Base-by-base conservation (phyloP, 2,329 filamentous ascomycete species). In the Mycosphaerella sp. region DNA sequence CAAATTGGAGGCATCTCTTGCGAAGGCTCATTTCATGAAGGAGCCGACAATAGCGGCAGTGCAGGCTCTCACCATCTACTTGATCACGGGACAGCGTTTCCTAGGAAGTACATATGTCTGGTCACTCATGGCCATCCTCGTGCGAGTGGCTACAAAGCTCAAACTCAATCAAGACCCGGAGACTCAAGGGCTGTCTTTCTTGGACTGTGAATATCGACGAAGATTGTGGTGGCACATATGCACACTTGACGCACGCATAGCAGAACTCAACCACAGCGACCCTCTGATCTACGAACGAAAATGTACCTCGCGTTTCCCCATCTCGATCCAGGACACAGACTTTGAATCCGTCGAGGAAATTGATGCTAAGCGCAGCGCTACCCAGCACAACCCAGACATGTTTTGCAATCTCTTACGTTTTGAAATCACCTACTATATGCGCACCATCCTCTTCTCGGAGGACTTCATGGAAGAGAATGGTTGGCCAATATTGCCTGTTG, bases 171-270 rank as follows among this genome's bases (percentile, higher is more conserved):
- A 44, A 17, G 57, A 59, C n/a, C 55, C 57, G 7, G 57, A 56
- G n/a, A 46, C 34, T 9, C 53, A 56, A 50, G 53, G 41, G 8
- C 30, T 55, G 2, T 41, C 52, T 16, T 54, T 54, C 28, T 37
- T 52, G 14, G 57, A 59, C 28, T 52, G 43, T 34, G 55, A 59
- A 28, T 56, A 58, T 41, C 39, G 55, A n/a, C 52, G 57, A 12
- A 49, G 57, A 10, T 46, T 59, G 6, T 59, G 57, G 57, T 59
- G 57, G 57, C 57, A 59, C 40, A 59, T 59, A 10, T 59, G 57
- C 27, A 52, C 57, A 9, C 39, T 59, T 2, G 57, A 59, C 41
- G 53, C 57, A 8, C 49, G 43, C n/a, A 50, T 53, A 6, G 57
- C 57, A 1, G 57, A 59, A 28, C 35, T 52, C 21, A 56, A 54